Evolutionary conservation across 2,329 filamentous ascomycete species (phyloP).

Genomic region (Colletotrichum limetticola): DNA sequence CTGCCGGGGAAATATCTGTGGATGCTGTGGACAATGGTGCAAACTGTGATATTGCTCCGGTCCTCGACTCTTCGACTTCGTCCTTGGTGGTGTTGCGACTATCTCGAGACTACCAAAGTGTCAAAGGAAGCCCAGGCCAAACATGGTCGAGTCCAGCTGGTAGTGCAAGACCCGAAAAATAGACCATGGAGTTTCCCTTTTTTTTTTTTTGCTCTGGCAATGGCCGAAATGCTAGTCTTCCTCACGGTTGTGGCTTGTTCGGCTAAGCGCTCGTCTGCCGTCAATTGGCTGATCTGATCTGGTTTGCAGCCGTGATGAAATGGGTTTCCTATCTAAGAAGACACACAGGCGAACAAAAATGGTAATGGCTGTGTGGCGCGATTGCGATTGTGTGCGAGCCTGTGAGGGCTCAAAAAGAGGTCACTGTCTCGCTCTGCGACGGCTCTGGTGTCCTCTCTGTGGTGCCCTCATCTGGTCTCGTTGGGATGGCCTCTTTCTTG

Average conservation of each 20-base stretch:
- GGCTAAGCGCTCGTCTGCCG: conserved; percentile 28
- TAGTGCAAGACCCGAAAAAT: conserved; percentile 5
- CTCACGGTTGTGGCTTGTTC: conserved; percentile 20
- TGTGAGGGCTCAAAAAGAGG: background rate
- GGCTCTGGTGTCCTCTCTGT: conserved; percentile 2
- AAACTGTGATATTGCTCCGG: conserved; percentile 10
- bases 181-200: conserved; percentile 12
- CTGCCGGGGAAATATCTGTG: conserved; percentile 13
- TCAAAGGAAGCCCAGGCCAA: conserved; percentile 27
- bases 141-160: background rate
- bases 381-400: background rate
- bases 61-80: background rate
- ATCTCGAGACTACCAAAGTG: conserved; percentile 21
- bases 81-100: background rate
- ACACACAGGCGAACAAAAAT: background rate
- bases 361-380: background rate
- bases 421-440: conserved; percentile 23
- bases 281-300: conserved; percentile 24
- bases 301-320: conserved; percentile 25
- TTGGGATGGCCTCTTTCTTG: conserved; percentile 18
- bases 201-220: conserved; percentile 23
- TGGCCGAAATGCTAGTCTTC: conserved; percentile 5
- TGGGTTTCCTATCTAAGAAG: conserved; percentile 18
- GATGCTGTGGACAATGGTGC: conserved; percentile 16
- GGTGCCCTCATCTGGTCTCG: conserved; percentile 11